Evolutionary conservation across 139 green algal species (phyloP), one percentile per base, ranked within the genome.

Genomic region (Chlorella sp.): DNA sequence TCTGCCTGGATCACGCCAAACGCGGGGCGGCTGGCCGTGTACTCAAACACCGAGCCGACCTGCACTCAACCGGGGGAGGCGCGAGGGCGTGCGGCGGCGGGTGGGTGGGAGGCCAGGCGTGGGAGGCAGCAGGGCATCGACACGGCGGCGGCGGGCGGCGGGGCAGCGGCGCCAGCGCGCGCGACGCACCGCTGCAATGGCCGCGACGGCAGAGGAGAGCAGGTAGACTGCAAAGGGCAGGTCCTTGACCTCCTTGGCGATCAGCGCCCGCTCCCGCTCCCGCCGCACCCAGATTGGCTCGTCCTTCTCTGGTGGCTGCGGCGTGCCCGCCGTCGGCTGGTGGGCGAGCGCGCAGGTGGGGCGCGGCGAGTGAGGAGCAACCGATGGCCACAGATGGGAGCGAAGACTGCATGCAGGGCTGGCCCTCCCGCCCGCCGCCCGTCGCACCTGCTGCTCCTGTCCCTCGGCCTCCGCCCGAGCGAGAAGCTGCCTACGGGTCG

Each of bases 191-290:
- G 93, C 89, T 15, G 93, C 93, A 40, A 97, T 97, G 36, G 93
- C 87, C 1, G 92, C 79, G 7, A 97, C 79, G 21, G 77, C 61
- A 45, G 91, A 94, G 40, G 77, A 75, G 15, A 97, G 61, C 21
- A 97, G 83, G 67, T 89, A 94, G 23, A 94, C 72, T 5, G 77
- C 79, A 82, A 94, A 97, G 0, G 93, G 92, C 19, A 97, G 82
- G 62, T 82, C 74, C 8, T 62, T 33, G 48, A 68, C 74, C 29
- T 82, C 51, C 70, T 82, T 74, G 29, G 79, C 77, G 35, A 84
- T 73, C 35, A 94, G 68, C 77, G 92, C 81, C 9, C 86, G 82
- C 83, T 94, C 84, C 62, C 90, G 87, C 77, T 97, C 93, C 27
- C 87, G 77, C 21, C 87, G 76, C 21, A 93, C 87, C 93, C 93